Evolutionary conservation across 257 asterid genomes (phyloP).

Genomic region (Solanum stenotomum): DNA sequence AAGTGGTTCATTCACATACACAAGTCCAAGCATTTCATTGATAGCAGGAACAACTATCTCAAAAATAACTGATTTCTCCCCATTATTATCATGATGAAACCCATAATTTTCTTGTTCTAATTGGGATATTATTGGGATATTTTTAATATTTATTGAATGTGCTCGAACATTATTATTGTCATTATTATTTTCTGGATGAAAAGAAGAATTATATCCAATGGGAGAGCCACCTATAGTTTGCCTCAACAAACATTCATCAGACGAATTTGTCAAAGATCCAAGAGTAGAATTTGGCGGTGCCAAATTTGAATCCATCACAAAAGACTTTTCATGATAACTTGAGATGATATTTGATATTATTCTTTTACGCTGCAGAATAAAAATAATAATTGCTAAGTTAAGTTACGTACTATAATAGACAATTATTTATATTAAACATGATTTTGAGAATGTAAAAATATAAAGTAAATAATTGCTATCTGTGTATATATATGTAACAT

Average conservation of each 20-base stretch:
- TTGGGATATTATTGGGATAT: background rate
- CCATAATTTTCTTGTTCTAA: background rate
- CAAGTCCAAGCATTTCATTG: constrained; percentile 45
- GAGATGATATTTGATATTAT: constrained; percentile 18
- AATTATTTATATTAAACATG: background rate
- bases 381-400: background rate
- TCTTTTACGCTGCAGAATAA: constrained; percentile 25
- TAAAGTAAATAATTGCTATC: background rate
- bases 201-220: background rate
- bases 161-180: background rate
- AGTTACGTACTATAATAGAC: background rate
- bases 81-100: constrained; percentile 1
- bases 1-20: constrained; percentile 44
- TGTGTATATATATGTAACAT: background rate
- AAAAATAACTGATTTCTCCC: constrained; percentile 26
- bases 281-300: background rate
- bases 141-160: background rate
- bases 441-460: background rate
- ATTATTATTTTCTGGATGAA: background rate
- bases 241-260: background rate
- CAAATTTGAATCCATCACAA: background rate
- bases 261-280: background rate
- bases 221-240: constrained; percentile 10
- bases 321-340: constrained; percentile 20
- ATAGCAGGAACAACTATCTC: constrained; percentile 35